Evolutionary conservation across 2,329 filamentous ascomycete species (phyloP), one percentile per base, ranked within the genome.

Genomic region (Cyphellophora europaea): DNA sequence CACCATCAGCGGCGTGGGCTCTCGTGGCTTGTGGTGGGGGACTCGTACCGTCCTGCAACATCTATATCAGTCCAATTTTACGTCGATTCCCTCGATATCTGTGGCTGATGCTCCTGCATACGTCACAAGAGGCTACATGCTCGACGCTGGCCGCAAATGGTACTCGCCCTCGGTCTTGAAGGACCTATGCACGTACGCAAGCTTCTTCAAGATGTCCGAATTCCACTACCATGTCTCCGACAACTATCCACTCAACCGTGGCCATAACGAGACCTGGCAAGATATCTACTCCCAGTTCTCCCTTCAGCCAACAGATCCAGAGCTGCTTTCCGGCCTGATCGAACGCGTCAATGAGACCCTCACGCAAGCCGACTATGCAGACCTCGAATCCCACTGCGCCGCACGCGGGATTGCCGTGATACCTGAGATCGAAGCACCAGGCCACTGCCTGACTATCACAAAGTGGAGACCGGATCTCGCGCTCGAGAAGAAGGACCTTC

Each of bases 201-300:
- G 71, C 17, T 76, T 71, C 49, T 77, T 73, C 56, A 77, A 77
- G 47, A 66, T 75, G 43, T 75, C 74, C 42, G 66, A 65, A 1
- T 69, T 77, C 34, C 73, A 77, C 29, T 52, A 76, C 12, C 73
- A 77, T 47, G 58, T 74, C 3, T 72, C 65, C 40, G 73, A 77
- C 48, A 76, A 75, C 44, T 53, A 71, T 3, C 64, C 64, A 48
- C 64, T 69, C 28, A 71, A 70, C 21, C 55, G 64, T 1, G 55
- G 59, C 14, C 61, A 58, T 3, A 57, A 60, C 12, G 63, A 69
- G 31, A 61, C 59, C 0, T 67, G 63, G 35, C 49, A 69, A 17
- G 53, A 65, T 8, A 57, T 75, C 1, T 75, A 75, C 41, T 66
- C 72, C 2, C 60, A 69, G 5, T 78, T 77, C 48, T 59, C 72